These are phyloP conservation scores for Hemerocallis citrina DNA, from an alignment of 106 monocot species.

Conservation along the genomic window DNA sequence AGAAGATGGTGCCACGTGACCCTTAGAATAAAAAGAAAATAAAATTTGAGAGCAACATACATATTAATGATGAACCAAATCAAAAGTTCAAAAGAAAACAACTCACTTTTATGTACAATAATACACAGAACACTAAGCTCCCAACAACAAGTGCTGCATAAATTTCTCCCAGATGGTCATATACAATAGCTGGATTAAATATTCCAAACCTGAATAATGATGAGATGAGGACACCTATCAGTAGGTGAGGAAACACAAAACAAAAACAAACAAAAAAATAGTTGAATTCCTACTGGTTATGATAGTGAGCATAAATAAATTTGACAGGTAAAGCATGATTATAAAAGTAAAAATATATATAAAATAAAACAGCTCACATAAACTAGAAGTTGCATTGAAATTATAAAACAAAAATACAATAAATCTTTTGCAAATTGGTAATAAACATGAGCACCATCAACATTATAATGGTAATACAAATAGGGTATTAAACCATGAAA, in stretches of 20 bases:
- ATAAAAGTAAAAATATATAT: no score
- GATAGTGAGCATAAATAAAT: not conserved
- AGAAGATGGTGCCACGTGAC: conserved; percentile 86
- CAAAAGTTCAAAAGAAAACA: not conserved
- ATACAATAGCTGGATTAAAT: conserved; percentile 79
- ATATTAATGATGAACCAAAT: not conserved
- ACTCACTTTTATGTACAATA: conserved; percentile 82
- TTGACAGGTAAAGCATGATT: not conserved
- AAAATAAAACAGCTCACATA: not conserved
- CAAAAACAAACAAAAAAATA: not conserved
- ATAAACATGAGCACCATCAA: not conserved
- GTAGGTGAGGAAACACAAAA: not conserved
- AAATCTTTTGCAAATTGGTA: not conserved
- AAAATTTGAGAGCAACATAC: not conserved
- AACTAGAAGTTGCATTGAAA: not conserved
- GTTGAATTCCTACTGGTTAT: not conserved
- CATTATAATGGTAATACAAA: not conserved
- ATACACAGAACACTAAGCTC: conserved; percentile 87
- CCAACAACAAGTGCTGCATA: conserved; percentile 75
- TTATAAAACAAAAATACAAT: not conserved
- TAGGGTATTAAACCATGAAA: not conserved
- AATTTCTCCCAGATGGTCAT: conserved; percentile 96
- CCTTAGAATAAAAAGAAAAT: conserved; percentile 27
- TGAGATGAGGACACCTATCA: not conserved
- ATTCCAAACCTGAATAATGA: conserved; percentile 63